Evolutionary conservation across 257 asterid genomes (phyloP).

Genomic region (Lavandula angustifolia): DNA sequence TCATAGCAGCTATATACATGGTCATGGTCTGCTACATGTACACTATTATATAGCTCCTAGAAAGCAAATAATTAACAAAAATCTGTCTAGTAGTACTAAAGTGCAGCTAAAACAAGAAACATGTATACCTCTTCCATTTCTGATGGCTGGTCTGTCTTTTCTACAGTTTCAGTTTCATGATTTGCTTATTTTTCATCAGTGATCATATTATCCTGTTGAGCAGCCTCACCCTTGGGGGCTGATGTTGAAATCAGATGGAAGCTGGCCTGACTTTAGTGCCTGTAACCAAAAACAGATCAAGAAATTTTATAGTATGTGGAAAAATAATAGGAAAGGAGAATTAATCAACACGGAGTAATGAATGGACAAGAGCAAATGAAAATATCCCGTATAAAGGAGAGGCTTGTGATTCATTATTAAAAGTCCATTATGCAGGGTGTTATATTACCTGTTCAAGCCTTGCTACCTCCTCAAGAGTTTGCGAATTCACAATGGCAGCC

Average conservation of each 20-base stretch:
- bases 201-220: conserved; percentile 58
- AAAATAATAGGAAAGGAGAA: conserved; percentile 7
- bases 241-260: conserved; percentile 78
- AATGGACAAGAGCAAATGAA: conserved; percentile 13
- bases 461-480: conserved; percentile 98
- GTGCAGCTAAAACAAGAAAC: conserved; percentile 7
- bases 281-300: conserved; percentile 34
- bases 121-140: conserved; percentile 91
- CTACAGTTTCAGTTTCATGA: conserved; percentile 46
- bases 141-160: conserved; percentile 56
- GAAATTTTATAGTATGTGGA: conserved; percentile 5
- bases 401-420: background rate
- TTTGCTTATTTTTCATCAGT: conserved; percentile 55
- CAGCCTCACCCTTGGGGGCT: conserved; percentile 44
- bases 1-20: conserved; percentile 12
- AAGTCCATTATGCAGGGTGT: conserved; percentile 14
- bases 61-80: background rate
- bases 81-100: conserved; percentile 4
- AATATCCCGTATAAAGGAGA: background rate
- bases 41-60: background rate
- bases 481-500: conserved; percentile 98
- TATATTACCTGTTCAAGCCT: conserved; percentile 92
- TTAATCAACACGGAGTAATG: conserved; percentile 7
- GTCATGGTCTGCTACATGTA: background rate
- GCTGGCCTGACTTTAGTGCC: conserved; percentile 96